A percentile compares a stretch with the other conserved stretches of the same genome.
Evolutionary conservation across 2,329 filamentous ascomycete genomes (phyloP).

Genomic region (Pezicula radicicola): DNA sequence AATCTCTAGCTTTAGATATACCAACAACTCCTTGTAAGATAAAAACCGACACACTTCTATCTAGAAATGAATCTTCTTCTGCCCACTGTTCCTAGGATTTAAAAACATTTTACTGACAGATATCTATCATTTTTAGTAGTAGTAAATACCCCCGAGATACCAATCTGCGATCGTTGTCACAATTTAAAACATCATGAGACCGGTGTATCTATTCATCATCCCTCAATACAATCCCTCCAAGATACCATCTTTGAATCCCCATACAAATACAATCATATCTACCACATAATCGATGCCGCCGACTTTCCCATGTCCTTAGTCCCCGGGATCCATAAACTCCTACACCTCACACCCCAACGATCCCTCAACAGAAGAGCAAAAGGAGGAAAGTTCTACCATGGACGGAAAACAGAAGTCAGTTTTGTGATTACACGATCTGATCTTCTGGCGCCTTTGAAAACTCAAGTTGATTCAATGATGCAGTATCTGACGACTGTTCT

Average conservation of each 20-base stretch:
- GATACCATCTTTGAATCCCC: constrained; percentile 87
- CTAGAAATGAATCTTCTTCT: background rate
- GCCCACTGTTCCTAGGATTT: too few species aligned
- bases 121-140: background rate
- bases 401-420: constrained; percentile 73
- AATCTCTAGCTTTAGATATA: background rate
- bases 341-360: constrained; percentile 71
- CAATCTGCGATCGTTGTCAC: constrained; percentile 87
- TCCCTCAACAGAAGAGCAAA: constrained; percentile 78
- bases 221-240: constrained; percentile 74
- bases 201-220: constrained; percentile 73
- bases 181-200: constrained; percentile 72
- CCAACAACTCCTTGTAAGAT: background rate
- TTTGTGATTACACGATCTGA: constrained; percentile 92
- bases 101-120: constrained; percentile 3
- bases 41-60: background rate
- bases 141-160: constrained; percentile 29
- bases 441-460: constrained; percentile 77
- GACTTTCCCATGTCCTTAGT: constrained; percentile 95
- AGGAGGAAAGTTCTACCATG: constrained; percentile 59
- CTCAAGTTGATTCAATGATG: constrained; percentile 82
- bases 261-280: constrained; percentile 88
- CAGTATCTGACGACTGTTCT: constrained; percentile 78
- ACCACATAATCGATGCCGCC: constrained; percentile 91
- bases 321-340: constrained; percentile 67